Evolutionary conservation across 495 filamentous ascomycete species (phyloP).

Genomic region (Xylona heveae): DNA sequence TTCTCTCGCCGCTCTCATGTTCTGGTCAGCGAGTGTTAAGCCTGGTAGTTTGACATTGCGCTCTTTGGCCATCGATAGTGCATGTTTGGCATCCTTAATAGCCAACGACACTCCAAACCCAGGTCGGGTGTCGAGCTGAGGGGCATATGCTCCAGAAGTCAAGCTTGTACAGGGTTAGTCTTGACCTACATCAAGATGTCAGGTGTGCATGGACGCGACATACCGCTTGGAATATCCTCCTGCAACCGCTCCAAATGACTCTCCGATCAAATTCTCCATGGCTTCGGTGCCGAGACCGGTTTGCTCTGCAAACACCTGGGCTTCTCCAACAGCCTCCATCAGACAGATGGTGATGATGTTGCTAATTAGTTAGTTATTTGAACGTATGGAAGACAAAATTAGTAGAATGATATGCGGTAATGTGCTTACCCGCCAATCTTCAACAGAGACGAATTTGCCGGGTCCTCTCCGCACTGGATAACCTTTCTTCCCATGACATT

Average conservation of each 20-base stretch:
- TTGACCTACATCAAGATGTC: not conserved
- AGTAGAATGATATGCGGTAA: no score
- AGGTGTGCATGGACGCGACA: constrained; percentile 1
- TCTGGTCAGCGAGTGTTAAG: constrained; percentile 16
- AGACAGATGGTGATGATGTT: no score
- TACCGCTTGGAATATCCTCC: constrained; percentile 27
- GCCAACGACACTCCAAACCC: constrained; percentile 24
- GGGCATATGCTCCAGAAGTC: constrained; percentile 24
- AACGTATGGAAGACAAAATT: no score
- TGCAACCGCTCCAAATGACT: constrained; percentile 28
- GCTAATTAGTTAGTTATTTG: no score
- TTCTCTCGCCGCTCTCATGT: constrained; percentile 21
- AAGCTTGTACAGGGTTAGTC: no score
- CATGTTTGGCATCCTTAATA: constrained; percentile 25
- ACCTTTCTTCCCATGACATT: constrained; percentile 24
- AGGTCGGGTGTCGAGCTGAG: constrained; percentile 18
- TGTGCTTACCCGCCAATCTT: no score
- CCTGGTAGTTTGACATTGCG: constrained; percentile 20
- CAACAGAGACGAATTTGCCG: constrained; percentile 21
- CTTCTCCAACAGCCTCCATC: constrained; percentile 30
- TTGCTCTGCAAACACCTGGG: constrained; percentile 32
- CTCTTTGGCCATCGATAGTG: constrained; percentile 17
- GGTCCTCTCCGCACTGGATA: constrained; percentile 26
- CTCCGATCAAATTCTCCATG: constrained; percentile 27
- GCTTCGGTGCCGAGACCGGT: constrained; percentile 26